Conservation (phyloP, 2,329 filamentous ascomycete genomes). For the Claviceps sp. region DNA sequence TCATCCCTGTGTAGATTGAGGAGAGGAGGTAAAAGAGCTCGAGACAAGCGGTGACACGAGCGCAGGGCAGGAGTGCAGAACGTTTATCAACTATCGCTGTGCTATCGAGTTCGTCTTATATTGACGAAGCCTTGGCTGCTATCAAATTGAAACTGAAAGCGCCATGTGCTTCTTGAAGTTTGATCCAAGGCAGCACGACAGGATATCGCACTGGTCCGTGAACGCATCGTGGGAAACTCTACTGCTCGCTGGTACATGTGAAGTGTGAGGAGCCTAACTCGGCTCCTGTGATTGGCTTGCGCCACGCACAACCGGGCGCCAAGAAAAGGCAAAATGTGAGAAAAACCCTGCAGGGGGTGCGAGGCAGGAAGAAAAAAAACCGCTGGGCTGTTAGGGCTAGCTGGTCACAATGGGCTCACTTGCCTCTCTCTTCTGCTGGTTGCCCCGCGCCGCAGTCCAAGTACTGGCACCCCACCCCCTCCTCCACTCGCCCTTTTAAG, state of each 20-base stretch:
- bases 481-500: conserved; percentile 23
- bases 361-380: conserved; percentile 12
- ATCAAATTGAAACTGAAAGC: too few relatives aligned
- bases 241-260: conserved; percentile 1
- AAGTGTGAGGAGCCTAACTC: neutral
- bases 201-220: too few relatives aligned
- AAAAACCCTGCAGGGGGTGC: conserved; percentile 10
- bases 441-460: conserved; percentile 21
- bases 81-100: neutral
- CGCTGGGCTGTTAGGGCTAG: conserved; percentile 23
- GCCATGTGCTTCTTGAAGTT: neutral
- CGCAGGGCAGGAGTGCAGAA: neutral
- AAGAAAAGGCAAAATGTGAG: neutral
- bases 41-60: neutral
- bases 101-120: neutral
- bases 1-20: neutral
- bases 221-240: too few relatives aligned
- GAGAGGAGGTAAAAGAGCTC: neutral
- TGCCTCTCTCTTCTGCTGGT: conserved; percentile 9
- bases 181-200: neutral
- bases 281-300: conserved; percentile 6
- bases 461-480: conserved; percentile 17
- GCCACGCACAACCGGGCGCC: conserved; percentile 3
- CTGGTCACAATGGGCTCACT: conserved; percentile 1
- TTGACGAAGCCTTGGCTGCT: too few relatives aligned